Evolutionary conservation across 805 yeast genomes (phyloP).

Genomic region (Kurtzmaniella cleridarum): DNA sequence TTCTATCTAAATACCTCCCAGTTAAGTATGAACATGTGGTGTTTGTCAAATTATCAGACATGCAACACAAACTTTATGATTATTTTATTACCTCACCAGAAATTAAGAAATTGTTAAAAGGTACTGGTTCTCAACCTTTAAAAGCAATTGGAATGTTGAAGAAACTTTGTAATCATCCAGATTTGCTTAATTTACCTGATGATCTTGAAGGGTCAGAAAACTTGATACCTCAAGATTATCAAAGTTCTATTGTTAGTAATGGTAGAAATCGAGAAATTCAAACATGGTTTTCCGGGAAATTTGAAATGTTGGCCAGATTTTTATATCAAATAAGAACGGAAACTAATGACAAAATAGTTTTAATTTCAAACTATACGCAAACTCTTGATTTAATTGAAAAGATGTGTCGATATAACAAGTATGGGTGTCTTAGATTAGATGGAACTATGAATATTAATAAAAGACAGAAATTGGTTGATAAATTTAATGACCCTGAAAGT

Average conservation of each 20-base stretch:
- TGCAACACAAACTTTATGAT: constrained; percentile 67
- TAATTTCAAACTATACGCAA: constrained; percentile 92
- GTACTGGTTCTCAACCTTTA: constrained; percentile 74
- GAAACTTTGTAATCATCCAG: constrained; percentile 93
- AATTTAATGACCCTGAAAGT: constrained; percentile 85
- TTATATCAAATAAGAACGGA: constrained; percentile 68
- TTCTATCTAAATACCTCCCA: constrained; percentile 87
- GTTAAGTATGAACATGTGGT: constrained; percentile 95
- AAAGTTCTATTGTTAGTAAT: constrained; percentile 28
- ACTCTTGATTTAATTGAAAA: constrained; percentile 87
- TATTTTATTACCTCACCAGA: constrained; percentile 78
- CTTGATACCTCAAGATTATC: constrained; percentile 72
- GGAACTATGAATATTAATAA: constrained; percentile 91
- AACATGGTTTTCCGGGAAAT: constrained; percentile 82
- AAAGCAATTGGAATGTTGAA: constrained; percentile 86
- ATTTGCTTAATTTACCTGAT: constrained; percentile 65
- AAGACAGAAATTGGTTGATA: constrained; percentile 87
- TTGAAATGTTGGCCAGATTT: constrained; percentile 79
- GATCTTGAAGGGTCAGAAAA: constrained; percentile 69
- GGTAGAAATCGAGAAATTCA: constrained; percentile 64
- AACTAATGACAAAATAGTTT: constrained; percentile 90
- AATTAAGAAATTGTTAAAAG: constrained; percentile 58
- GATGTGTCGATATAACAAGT: constrained; percentile 69
- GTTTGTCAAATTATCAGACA: constrained; percentile 77
- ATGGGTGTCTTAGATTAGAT: constrained; percentile 79